phyloP scores from a whole-genome alignment of 306 rosid genomes.

The Cicer judaicum region DNA sequence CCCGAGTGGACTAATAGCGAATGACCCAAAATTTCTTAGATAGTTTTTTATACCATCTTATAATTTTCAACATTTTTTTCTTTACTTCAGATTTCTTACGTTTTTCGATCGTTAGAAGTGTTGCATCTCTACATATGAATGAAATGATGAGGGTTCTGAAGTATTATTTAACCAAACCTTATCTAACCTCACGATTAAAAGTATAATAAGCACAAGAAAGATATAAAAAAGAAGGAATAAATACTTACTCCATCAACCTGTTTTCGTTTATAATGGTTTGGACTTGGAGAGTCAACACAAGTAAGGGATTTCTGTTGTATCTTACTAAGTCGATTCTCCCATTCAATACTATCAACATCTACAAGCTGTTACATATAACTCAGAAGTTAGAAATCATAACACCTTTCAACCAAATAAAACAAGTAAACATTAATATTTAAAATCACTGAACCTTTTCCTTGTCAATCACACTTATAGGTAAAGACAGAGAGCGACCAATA shows the following conservation, averaged over 20 bases:
- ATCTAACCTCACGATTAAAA: conserved; percentile 1
- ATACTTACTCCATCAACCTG: conserved; percentile 55
- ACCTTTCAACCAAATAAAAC: background rate
- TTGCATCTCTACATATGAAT: background rate
- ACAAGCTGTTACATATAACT: conserved; percentile 52
- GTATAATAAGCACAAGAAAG: background rate
- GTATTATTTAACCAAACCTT: conserved; percentile 7
- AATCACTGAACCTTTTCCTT: conserved; percentile 55
- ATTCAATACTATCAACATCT: conserved; percentile 49
- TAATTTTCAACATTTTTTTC: background rate
- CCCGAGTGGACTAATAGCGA: no score
- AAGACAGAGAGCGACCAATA: conserved; percentile 51
- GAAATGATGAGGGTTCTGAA: background rate
- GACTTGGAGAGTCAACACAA: conserved; percentile 43
- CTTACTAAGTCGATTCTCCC: conserved; percentile 53
- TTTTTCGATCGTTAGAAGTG: background rate
- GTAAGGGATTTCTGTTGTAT: conserved; percentile 55
- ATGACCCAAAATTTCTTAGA: no score
- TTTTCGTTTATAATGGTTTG: conserved; percentile 44
- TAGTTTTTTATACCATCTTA: no score
- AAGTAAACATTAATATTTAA: background rate
- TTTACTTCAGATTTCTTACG: background rate
- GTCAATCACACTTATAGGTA: conserved; percentile 63
- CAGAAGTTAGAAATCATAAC: conserved; percentile 35
- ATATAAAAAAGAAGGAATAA: background rate